Percentiles rank a stretch among this genome's conserved stretches.
phyloP scores from a whole-genome alignment of 1,139 yeast species.

The Pneumocystis carinii region DNA sequence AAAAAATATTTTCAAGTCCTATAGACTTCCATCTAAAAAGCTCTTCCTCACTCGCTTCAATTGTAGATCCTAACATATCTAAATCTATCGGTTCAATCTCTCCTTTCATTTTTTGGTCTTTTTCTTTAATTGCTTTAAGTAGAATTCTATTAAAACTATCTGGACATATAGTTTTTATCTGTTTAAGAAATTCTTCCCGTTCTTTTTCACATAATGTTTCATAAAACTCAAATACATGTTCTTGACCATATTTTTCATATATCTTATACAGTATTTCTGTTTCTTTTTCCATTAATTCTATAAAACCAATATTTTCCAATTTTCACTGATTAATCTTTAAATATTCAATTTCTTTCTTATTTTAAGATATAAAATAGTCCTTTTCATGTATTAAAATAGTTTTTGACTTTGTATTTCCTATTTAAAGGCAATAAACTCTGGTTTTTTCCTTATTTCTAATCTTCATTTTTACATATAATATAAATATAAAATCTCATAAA shows the following conservation, averaged over 20 bases:
- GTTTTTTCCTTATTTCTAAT: no score
- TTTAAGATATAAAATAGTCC: no score
- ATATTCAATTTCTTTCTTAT: no score
- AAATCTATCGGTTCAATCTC: neutral
- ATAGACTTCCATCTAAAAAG: neutral
- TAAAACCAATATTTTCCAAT: neutral
- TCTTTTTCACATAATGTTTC: neutral
- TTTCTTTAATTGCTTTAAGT: neutral
- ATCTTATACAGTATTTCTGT: no score
- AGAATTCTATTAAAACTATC: no score
- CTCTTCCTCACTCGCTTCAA: neutral
- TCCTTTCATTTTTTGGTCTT: neutral
- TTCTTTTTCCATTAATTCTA: neutral
- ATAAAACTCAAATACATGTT: neutral
- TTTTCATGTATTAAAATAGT: no score
- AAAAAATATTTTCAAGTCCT: constrained; percentile 57
- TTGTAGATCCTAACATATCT: neutral
- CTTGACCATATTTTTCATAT: neutral
- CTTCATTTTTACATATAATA: no score
- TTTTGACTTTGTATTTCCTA: no score
- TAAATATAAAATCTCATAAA: no score
- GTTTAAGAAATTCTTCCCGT: neutral
- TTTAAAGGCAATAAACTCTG: no score
- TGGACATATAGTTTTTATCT: neutral
- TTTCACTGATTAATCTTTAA: no score